Evolutionary conservation across 2,329 filamentous ascomycete genomes (phyloP), one percentile per base, ranked within the genome.

Genomic region (Aureobasidium pullulans): DNA sequence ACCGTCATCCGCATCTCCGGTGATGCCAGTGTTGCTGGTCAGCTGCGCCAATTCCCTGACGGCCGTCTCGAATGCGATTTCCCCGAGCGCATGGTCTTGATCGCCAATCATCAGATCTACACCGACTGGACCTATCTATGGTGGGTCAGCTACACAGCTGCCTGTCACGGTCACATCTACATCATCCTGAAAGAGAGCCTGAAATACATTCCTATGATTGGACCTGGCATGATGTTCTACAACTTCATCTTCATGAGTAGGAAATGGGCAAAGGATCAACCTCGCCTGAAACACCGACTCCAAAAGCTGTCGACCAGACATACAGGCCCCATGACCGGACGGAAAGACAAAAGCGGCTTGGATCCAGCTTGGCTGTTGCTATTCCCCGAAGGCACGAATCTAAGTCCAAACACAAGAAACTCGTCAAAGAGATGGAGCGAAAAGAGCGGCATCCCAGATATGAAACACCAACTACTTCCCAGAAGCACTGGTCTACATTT

Each of bases 181-280:
- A 96, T 96, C 70, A 93, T 96, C 67, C 77, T 95, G 56, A 96
- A 96, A 69, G 89, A 96, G 70, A 92, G 89, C 1, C 77, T 96
- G 62, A 91, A 89, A 71, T 89, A 84, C 69, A 85, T 95, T 7
- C 90, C 90, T n/a, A 67, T 95, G 47, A 79, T 95, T 39, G 90
- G 90, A 1, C 84, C 82, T 54, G 90, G 88, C 47, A 95, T 95
- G 88, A 85, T 87, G 77, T 87, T 94, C 70, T 92, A 87, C 70
- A 84, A 89, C 66, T 96, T 96, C 79, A 90, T 96, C 70, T 96
- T 95, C 77, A 87, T 96, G 81, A 89, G 89, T n/a, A 84, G 90
- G 61, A 95, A 94, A 70, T 94, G 92, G 89, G 81, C 85, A 5
- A 86, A 84, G 23, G 90, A 96, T 69, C 84, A 87, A 67, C 81